Evolutionary conservation across 305 asterid species (phyloP), one percentile per base, ranked within the genome.

Genomic region (Coffea humblotiana): DNA sequence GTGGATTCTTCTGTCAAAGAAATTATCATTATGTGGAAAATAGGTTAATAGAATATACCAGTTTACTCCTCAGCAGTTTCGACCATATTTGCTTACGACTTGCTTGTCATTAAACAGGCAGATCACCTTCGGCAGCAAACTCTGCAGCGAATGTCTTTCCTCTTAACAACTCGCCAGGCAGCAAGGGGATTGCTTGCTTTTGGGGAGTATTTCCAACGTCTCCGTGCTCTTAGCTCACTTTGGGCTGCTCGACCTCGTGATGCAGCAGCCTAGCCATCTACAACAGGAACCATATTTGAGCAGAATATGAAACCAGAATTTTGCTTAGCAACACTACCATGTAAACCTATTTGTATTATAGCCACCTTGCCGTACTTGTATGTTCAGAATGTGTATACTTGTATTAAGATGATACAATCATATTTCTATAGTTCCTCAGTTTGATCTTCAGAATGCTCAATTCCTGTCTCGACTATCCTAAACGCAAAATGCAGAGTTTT

Each of bases 91-190:
- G n/a, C 52, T 54, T 6, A 8, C n/a, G 25, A 13, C 69, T 23
- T 82, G 72, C 11, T 79, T 43, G 25, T 78, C 16, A 74, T 10
- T 18, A 18, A 61, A 61, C 88, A 95, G 98, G 98, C 99, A 0
- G 99, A 95, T 86, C 93, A 95, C 84, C 95, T 95, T 6, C 89
- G 99, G 27, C 94, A 93, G 84, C 97, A 95, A 82, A 90, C 97
- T 18, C 87, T 95, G 77, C 90, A 86, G 75, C 94, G 93, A 78
- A 92, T 95, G 99, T 88, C 97, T 16, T 87, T 86, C 11, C 90
- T 90, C 79, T 81, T 95, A 84, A 91, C 97, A 23, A 88, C 93
- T 1, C 94, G 89, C 3, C 97, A 95, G 81, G 96, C 99, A 13
- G 98, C 99, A 0, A 89, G 85, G 54, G 97, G 93, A 15, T 81